phyloP scores from a whole-genome alignment of 2,329 filamentous ascomycete genomes.

The Tolypocladium nubicola region DNA sequence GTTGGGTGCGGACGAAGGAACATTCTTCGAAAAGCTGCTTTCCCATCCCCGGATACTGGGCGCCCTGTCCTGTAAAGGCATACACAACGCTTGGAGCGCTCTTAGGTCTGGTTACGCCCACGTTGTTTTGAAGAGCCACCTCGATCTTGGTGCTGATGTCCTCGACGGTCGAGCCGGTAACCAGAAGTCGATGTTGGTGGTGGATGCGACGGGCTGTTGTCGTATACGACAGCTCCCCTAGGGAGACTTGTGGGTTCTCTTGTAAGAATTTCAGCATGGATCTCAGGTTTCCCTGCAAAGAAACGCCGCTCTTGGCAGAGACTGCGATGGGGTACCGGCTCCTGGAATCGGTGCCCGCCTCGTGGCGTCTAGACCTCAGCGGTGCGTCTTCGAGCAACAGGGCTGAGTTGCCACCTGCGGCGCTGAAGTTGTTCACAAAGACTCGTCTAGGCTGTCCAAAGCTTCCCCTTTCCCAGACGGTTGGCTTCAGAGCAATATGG shows the following conservation, averaged over 20 bases:
- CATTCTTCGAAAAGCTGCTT: conserved; percentile 18
- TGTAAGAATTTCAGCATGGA: conserved; percentile 29
- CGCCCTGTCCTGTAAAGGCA: conserved; percentile 31
- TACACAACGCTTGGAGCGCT: conserved; percentile 16
- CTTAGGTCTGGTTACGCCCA: neutral
- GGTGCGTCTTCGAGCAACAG: conserved; percentile 54
- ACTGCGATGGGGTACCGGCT: conserved; percentile 15
- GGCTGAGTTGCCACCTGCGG: conserved; percentile 62
- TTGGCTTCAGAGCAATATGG: conserved; percentile 44
- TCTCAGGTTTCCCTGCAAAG: conserved; percentile 13
- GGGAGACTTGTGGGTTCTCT: conserved; percentile 21
- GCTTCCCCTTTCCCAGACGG: conserved; percentile 35
- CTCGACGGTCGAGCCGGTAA: neutral
- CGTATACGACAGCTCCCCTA: conserved; percentile 41
- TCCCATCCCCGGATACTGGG: conserved; percentile 15
- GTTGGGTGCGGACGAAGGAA: conserved; percentile 16
- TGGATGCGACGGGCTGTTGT: conserved; percentile 32
- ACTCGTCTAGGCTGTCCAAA: conserved; percentile 30
- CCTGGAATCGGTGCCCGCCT: conserved; percentile 29
- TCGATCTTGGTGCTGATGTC: neutral
- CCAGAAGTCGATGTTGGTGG: conserved; percentile 1
- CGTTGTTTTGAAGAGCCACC: neutral
- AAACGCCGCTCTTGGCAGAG: conserved; percentile 6
- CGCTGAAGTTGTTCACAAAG: conserved; percentile 60
- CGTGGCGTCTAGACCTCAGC: conserved; percentile 9